Base-by-base conservation (phyloP, 2,329 filamentous ascomycete species). In the Apiospora arundinis region DNA sequence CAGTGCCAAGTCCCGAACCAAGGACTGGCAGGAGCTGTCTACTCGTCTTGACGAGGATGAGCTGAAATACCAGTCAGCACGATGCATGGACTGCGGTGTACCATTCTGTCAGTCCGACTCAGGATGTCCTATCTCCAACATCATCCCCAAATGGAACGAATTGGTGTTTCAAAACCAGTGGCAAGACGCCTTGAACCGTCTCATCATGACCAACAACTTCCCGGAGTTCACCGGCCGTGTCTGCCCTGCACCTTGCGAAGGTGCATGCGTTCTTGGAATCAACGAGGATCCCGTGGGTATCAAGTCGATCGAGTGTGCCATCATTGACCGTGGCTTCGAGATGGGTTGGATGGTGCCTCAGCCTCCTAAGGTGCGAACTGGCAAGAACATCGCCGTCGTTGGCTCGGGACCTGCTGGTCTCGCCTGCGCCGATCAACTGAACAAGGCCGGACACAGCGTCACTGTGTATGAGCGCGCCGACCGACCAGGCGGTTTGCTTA, bases 61-160 rank as follows among this genome's bases (percentile, higher is more conserved):
- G 84, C 90, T 98, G 75, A 98, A 98, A 86, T 98, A 97, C 80
- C 95, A 98, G 83, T 92, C 95, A 66, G 95, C 95, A 73, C 93
- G 95, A 75, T 98, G 95, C 87, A 98, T 98, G 95, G 95, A 98
- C 85, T 98, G 95, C 73, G 95, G 95, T 90, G 95, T 98, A 73
- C 95, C 95, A 1, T 98, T 98, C 89, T 98, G 95, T 78, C 95
- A 98, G 83, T 97, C 95, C 25, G 95, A 98, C 77, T 95, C 93
- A 74, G 95, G 95, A 67, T 98, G 95, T 81, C 95, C 95, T 1
- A 98, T 98, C 82, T 95, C 92, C 76, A 98, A 98, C 85, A 97
- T 98, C 80, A 98, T 98, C 78, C 95, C 95, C 71, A 98, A 98
- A 77, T 97, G 94, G 94, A 97, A 97, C 71, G 95, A 97, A 73